Evolutionary conservation across 2,329 filamentous ascomycete genomes (phyloP).

Genomic region (Penicillium glabrum): DNA sequence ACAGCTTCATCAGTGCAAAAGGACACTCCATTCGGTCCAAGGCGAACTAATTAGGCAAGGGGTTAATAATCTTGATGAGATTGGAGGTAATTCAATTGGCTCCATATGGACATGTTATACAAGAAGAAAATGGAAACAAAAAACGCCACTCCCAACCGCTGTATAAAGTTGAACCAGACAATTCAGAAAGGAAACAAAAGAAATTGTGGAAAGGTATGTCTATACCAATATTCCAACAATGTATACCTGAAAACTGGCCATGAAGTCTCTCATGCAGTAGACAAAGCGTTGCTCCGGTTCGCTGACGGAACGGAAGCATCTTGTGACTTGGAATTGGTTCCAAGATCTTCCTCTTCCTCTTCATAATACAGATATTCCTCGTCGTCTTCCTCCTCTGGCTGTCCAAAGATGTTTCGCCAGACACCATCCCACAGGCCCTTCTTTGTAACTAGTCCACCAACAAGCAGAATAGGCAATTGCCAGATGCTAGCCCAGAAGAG

Average conservation of each 20-base stretch:
- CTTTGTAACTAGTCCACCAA: constrained; percentile 88
- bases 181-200: constrained; percentile 3
- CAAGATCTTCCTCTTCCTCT: constrained; percentile 42
- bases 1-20: constrained; percentile 14
- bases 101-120: constrained; percentile 21
- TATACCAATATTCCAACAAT: neutral
- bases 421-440: constrained; percentile 85
- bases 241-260: neutral
- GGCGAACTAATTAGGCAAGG: constrained; percentile 16
- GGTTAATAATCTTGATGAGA: neutral
- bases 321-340: neutral
- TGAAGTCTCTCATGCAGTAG: constrained; percentile 13
- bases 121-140: constrained; percentile 9
- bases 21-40: constrained; percentile 23
- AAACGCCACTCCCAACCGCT: constrained; percentile 25
- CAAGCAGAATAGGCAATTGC: constrained; percentile 88
- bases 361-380: constrained; percentile 58
- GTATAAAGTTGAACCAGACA: constrained; percentile 16
- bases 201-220: neutral
- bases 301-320: neutral
- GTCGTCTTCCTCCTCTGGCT: constrained; percentile 57
- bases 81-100: neutral
- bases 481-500: constrained; percentile 98
- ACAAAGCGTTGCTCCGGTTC: constrained; percentile 10
- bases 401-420: constrained; percentile 67